Base-by-base conservation (phyloP, 2,329 filamentous ascomycete species). In the Paradendryphiella salina region DNA sequence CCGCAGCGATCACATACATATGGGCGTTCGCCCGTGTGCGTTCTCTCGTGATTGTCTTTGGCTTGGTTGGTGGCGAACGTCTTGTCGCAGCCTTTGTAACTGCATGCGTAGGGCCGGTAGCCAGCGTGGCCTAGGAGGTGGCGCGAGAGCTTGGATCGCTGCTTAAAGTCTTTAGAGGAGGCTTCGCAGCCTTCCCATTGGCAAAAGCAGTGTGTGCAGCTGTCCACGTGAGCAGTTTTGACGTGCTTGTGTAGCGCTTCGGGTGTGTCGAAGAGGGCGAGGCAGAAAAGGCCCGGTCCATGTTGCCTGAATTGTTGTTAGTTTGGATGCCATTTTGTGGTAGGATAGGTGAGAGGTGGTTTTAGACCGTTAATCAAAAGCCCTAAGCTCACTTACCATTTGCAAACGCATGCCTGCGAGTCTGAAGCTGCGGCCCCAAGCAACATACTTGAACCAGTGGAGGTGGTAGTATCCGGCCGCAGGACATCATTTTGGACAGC, bases 41-140 rank as follows among this genome's bases (percentile, higher is more conserved):
- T 73, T 6, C 71, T 63, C 50, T 72, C 66, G 36, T 74, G 72
- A 33, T 74, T 74, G 33, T 73, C 70, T 42, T 73, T 70, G n/a
- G 70, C 70, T 58, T 74, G 72, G 35, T 72, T 73, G 3, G 71
- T 74, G 4, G 69, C 71, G 46, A 73, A 74, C 0, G 66, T 73
- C 55, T 73, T 73, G 51, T 62, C 63, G 56, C 72, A 74, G 3
- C 62, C 66, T 13, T 59, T 39, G 29, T 64, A 73, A 28, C 64
- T 68, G 50, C 72, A 74, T 11, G 66, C 64, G 39, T 72, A 73
- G 2, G 70, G 71, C 3, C 69, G 65, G 51, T 74, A 65, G 13
- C 70, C 70, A 7, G 70, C 69, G 43, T 74, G 72, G 2, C 65
- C 68, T 14, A 72, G 68, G 20, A 73, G 59, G 47, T 74, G 72